phyloP scores from a whole-genome alignment of 1,284 basidiomycete species.

The Leccinum fuscescens region DNA sequence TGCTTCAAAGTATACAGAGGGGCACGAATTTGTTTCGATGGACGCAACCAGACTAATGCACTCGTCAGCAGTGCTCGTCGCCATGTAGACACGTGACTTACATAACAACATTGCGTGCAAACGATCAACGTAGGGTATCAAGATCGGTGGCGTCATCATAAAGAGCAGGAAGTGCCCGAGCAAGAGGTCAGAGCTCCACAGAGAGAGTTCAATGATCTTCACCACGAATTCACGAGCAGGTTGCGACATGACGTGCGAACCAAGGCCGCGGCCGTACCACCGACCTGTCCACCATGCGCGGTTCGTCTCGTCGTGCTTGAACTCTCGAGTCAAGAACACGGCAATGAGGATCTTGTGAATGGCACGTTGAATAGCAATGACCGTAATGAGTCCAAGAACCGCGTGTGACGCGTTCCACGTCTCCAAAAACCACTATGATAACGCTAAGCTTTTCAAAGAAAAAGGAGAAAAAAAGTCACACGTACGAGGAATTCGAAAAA shows the following conservation, averaged over 20 bases:
- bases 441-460: slow-evolving; percentile 9
- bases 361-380: slow-evolving; percentile 86
- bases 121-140: slow-evolving; percentile 75
- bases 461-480: slow-evolving; percentile 15
- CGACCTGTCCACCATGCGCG: slow-evolving; percentile 97
- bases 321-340: slow-evolving; percentile 90
- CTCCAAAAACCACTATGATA: slow-evolving; percentile 86
- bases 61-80: slow-evolving; percentile 16
- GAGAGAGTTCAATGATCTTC: slow-evolving; percentile 80
- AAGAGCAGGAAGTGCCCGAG: slow-evolving; percentile 68
- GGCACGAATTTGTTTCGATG: slow-evolving; percentile 88
- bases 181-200: slow-evolving; percentile 78
- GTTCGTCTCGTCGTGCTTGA: slow-evolving; percentile 97
- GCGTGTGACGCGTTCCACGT: slow-evolving; percentile 91
- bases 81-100: slow-evolving; percentile 38
- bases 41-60: slow-evolving; percentile 73
- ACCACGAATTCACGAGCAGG: slow-evolving; percentile 86
- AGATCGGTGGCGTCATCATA: slow-evolving; percentile 69
- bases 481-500: slow-evolving; percentile 94
- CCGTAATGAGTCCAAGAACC: slow-evolving; percentile 83
- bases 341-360: slow-evolving; percentile 91
- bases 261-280: slow-evolving; percentile 92
- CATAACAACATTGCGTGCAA: slow-evolving; percentile 75
- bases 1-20: slow-evolving; percentile 91
- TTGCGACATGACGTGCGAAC: slow-evolving; percentile 84